Evolutionary conservation across 768 basidiomycete genomes (phyloP).

Genomic region (Mycena latifolia): DNA sequence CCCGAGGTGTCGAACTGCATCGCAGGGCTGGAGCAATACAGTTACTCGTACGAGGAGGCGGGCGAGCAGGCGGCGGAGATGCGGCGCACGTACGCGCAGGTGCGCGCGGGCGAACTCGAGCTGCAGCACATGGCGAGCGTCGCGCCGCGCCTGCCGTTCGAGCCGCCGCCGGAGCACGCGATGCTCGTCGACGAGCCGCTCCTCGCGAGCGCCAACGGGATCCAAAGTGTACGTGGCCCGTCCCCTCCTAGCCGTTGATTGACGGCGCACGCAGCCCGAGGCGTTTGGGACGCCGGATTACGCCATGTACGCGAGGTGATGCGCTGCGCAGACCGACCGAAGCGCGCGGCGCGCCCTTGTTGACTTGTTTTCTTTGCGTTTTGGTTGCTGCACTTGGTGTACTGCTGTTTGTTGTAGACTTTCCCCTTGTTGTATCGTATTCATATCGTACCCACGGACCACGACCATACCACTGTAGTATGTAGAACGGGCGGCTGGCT

Average conservation of each 20-base stretch:
- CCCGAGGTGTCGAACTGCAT: conserved; percentile 89
- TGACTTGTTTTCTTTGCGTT: neutral
- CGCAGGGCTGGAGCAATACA: conserved; percentile 89
- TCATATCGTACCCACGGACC: conserved; percentile 31
- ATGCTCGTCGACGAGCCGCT: conserved; percentile 47
- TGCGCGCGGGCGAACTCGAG: conserved; percentile 56
- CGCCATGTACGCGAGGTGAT: conserved; percentile 27
- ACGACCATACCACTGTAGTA: conserved; percentile 1
- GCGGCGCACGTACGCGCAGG: conserved; percentile 61
- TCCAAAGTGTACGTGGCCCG: conserved; percentile 23
- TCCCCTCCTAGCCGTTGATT: neutral
- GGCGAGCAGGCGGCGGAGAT: conserved; percentile 83
- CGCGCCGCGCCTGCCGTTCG: conserved; percentile 49
- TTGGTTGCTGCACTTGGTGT: conserved; percentile 7
- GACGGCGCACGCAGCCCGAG: conserved; percentile 21
- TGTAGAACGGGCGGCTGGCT: neutral
- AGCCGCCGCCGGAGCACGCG: conserved; percentile 41
- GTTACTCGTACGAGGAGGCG: conserved; percentile 88
- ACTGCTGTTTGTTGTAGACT: conserved; percentile 14
- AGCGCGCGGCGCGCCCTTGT: neutral
- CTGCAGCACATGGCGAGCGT: conserved; percentile 62
- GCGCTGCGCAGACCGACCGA: no score
- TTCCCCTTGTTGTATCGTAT: conserved; percentile 32
- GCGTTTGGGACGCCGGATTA: conserved; percentile 28
- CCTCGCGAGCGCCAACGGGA: conserved; percentile 29